Evolutionary conservation across 2,329 filamentous ascomycete species (phyloP), one percentile per base, ranked within the genome.

Genomic region (Phaeoacremonium minimum): DNA sequence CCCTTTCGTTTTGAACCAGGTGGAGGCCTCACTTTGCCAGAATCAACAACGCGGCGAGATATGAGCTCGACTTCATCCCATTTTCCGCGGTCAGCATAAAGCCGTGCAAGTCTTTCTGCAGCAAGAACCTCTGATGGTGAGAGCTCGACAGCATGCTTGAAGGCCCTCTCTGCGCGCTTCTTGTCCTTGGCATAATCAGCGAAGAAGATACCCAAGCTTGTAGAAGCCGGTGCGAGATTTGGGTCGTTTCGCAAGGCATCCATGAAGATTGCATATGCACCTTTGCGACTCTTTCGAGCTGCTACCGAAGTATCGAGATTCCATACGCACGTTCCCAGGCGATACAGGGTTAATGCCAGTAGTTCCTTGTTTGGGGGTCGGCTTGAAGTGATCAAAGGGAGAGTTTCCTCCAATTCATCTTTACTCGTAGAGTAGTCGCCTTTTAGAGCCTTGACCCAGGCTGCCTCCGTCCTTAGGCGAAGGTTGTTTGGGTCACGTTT

Each of bases 51-150:
- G 34, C 94, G 80, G 56, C 90, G 86, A 2, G 93, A 85, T 19
- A 98, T 83, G 15, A 94, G 78, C 63, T 97, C 93, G 7, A 98
- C 94, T 34, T 94, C 80, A 47, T 97, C 93, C 93, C 93, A 98
- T 52, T 98, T 93, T 26, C 86, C 81, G 46, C 89, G 83, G 36
- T 95, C 82, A 0, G 94, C 91, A 57, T 96, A 98, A 0, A 81
- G 82, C 41, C 78, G 77, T 2, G 93, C 90, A 13, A 98, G 74
- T 18, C 88, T 78, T 58, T 97, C 87, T 0, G 93, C 93, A 22
- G 93, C 88, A 47, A 84, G 73, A 1, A 95, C 77, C 55, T 98
- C 93, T 0, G 86, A 83, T 0, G 88, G 68, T 0, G 93, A 98
- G 4, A 98, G 67, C 58, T 98, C 93, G 33, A 98, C 86, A 0